Base-by-base conservation (phyloP, 352 stramenopile species). In the Lagenidium sp. region DNA sequence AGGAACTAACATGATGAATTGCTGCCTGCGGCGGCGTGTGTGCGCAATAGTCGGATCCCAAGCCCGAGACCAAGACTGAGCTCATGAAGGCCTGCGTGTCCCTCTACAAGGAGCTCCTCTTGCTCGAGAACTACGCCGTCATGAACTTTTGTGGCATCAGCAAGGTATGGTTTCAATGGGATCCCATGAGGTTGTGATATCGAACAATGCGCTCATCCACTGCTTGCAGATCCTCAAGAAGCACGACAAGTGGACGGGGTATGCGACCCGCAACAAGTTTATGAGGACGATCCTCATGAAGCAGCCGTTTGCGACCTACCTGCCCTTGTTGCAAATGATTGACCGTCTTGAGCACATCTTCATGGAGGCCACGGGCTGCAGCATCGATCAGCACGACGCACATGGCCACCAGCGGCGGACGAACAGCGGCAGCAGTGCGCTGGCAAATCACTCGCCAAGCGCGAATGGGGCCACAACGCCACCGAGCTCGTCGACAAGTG, bases 101-200 rank as follows among this genome's bases (percentile, higher is more conserved):
- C 37, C 65, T 91, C 2, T 94, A 91, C 59, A 94, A 94, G 60
- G 77, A 94, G 47, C 50, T 94, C 25, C 45, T 94, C 45, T 54
- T 94, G 48, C 64, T 94, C 12, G 82, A 94, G 43, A 94, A 94
- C 53, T 94, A 89, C 55, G 79, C 79, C 3, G 78, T 94, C 20
- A 94, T 94, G 73, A 94, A 94, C 55, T 94, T 90, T 40, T 94
- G 78, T 32, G 82, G 77, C 44, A 89, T 92, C 62, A 92, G 79
- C 35, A 94, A 94, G 68, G 71, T 81, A 55, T 18, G 32, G 32
- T n/a, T n/a, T n/a, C n/a, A n/a, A n/a, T n/a, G n/a, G n/a, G n/a
- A n/a, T n/a, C n/a, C n/a, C n/a, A n/a, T n/a, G n/a, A n/a, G n/a
- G n/a, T n/a, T n/a, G n/a, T n/a, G n/a, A n/a, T n/a, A n/a, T n/a